A percentile compares a stretch with the other conserved stretches of the same genome.
These are phyloP conservation scores for Cinchona pubescens DNA, from an alignment of 257 asterid genomes.

Conservation along the genomic window DNA sequence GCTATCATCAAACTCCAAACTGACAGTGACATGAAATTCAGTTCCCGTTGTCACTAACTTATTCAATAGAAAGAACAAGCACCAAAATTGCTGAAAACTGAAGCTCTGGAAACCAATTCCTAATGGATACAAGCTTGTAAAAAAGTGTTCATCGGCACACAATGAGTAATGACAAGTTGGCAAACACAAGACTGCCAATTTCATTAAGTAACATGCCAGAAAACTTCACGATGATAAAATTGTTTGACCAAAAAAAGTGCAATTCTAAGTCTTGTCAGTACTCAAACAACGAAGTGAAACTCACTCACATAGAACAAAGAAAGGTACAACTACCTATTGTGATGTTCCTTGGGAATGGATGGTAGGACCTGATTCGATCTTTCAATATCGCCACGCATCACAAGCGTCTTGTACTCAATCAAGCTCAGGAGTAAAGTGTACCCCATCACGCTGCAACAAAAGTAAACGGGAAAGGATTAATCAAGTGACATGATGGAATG, in stretches of 20 bases:
- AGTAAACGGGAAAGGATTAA: slow-evolving; percentile 7
- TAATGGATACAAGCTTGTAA: neutral
- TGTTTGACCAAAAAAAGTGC: neutral
- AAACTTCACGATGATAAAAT: neutral
- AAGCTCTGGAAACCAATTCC: neutral
- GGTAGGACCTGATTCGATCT: slow-evolving; percentile 79
- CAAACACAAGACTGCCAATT: neutral
- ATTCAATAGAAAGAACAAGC: neutral
- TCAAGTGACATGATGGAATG: slow-evolving; percentile 1
- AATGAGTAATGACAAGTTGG: neutral
- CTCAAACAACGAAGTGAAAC: neutral
- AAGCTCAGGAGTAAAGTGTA: slow-evolving; percentile 81
- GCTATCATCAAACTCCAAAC: neutral
- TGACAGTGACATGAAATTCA: neutral
- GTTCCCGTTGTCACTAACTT: neutral
- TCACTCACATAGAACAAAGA: slow-evolving; percentile 8
- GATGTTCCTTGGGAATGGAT: slow-evolving; percentile 89
- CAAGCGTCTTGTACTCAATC: slow-evolving; percentile 96
- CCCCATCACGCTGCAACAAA: slow-evolving; percentile 67
- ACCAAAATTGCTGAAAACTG: neutral
- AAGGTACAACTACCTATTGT: slow-evolving; percentile 50
- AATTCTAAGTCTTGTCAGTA: neutral
- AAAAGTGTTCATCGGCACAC: neutral
- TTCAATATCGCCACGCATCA: slow-evolving; percentile 92
- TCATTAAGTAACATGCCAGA: neutral